Evolutionary conservation across 2,329 filamentous ascomycete species (phyloP).

Genomic region (Aureobasidium musti): DNA sequence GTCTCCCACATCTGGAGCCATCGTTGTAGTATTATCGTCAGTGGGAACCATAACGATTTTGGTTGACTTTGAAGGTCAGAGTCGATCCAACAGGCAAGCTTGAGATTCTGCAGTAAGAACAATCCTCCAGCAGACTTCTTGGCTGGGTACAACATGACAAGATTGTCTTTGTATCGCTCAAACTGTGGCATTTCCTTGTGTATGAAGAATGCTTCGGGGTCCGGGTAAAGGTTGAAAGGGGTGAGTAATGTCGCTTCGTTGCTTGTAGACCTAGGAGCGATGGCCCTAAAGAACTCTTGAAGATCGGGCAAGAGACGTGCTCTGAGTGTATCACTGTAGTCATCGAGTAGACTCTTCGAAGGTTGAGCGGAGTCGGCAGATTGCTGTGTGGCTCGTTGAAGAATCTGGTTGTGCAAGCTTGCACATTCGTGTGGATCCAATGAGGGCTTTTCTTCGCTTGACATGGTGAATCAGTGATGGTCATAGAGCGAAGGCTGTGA

Average conservation of each 20-base stretch:
- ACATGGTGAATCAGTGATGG: no score
- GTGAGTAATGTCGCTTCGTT: background rate
- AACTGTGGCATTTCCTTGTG: background rate
- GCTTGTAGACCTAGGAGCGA: background rate
- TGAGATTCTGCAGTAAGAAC: background rate
- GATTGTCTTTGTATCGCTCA: background rate
- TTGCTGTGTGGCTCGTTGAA: background rate
- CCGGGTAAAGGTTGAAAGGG: background rate
- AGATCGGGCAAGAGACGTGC: background rate
- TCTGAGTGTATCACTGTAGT: background rate
- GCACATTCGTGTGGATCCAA: background rate
- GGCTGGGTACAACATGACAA: background rate
- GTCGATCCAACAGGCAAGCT: background rate
- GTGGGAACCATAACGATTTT: background rate
- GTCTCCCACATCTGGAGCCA: background rate
- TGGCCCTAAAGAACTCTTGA: background rate
- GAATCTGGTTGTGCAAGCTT: background rate
- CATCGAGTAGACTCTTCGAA: background rate
- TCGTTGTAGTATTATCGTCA: background rate
- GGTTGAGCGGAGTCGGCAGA: background rate
- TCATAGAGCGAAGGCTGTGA: no score
- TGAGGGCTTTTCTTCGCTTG: background rate
- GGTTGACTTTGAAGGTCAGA: background rate
- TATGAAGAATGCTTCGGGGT: background rate
- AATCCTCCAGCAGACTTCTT: background rate